phyloP scores from a whole-genome alignment of 257 asterid species.

The Cordia subcordata region DNA sequence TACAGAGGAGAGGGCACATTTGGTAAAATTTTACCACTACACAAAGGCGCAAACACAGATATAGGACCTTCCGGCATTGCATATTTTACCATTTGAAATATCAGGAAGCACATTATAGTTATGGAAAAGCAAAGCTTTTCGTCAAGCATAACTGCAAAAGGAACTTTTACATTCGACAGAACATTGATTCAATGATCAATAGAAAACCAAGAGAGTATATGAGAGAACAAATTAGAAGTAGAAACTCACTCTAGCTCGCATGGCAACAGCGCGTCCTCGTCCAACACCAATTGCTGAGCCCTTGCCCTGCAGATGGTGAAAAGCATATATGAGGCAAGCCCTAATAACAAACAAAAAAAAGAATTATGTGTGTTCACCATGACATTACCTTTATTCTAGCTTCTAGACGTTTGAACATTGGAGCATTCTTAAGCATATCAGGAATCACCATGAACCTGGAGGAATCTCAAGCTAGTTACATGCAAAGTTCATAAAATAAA shows the following conservation, averaged over 20 bases:
- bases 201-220: background rate
- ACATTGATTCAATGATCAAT: no score
- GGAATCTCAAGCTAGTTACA: background rate
- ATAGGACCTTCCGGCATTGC: no score
- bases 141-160: background rate
- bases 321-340: constrained; percentile 19
- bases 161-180: background rate
- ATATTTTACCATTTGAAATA: no score
- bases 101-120: no score
- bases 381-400: constrained; percentile 82
- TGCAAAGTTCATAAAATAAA: background rate
- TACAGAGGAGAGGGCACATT: background rate
- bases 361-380: constrained; percentile 1
- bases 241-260: constrained; percentile 87
- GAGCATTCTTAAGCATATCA: constrained; percentile 98
- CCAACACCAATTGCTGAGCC: constrained; percentile 94
- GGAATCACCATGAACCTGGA: constrained; percentile 97
- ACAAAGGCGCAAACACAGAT: no score
- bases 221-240: background rate
- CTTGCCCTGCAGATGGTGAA: constrained; percentile 62
- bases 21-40: background rate
- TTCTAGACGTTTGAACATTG: constrained; percentile 94
- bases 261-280: constrained; percentile 97
- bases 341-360: background rate
- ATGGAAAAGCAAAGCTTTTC: background rate